phyloP scores from a whole-genome alignment of 192 early-diverging fungal genomes.

The Paraglomus brasilianum region DNA sequence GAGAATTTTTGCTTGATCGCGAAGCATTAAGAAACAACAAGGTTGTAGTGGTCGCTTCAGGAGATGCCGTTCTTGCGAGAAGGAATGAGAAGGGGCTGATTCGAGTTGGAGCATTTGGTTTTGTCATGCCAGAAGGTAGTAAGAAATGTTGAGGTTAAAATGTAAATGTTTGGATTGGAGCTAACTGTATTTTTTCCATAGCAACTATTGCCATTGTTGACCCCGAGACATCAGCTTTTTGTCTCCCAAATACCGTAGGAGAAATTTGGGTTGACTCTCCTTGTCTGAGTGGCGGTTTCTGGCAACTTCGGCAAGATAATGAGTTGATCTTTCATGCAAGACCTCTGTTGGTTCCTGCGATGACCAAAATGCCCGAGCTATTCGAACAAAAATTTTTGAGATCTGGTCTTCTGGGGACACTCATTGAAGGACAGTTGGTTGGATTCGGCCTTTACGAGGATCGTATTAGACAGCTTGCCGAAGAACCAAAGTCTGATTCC shows the following conservation, averaged over 20 bases:
- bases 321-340: conserved; percentile 72
- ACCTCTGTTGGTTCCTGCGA: conserved; percentile 52
- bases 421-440: conserved; percentile 69
- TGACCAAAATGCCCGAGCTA: conserved; percentile 49
- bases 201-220: conserved; percentile 78
- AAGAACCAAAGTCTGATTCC: neutral
- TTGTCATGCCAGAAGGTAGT: conserved; percentile 59
- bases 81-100: conserved; percentile 37
- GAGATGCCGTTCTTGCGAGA: conserved; percentile 33
- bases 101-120: conserved; percentile 56
- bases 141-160: neutral
- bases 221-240: conserved; percentile 74
- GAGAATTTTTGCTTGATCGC: conserved; percentile 60
- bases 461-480: conserved; percentile 57
- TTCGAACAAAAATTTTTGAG: conserved; percentile 70
- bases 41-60: conserved; percentile 55
- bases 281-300: conserved; percentile 72
- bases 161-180: neutral
- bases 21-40: conserved; percentile 61
- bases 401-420: conserved; percentile 71
- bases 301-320: conserved; percentile 72
- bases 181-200: conserved; percentile 22
- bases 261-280: conserved; percentile 86
- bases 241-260: conserved; percentile 70
- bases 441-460: conserved; percentile 80